A percentile compares a stretch with the other conserved stretches of the same genome.
These are phyloP conservation scores for Aspergillus sp. DNA, from an alignment of 2,329 filamentous ascomycete genomes.

Conservation along the genomic window DNA sequence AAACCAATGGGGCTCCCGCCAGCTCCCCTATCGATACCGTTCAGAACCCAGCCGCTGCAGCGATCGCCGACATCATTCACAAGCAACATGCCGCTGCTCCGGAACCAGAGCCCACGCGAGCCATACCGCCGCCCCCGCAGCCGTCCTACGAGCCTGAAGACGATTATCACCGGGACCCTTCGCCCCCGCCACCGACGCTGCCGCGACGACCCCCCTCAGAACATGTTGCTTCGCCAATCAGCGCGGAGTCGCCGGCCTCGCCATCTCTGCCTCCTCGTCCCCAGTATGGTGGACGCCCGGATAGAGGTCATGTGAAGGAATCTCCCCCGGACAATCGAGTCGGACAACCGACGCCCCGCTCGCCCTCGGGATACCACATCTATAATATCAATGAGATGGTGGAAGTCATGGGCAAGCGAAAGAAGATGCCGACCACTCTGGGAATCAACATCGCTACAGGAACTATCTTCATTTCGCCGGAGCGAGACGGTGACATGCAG, in stretches of 20 bases:
- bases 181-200: conserved; percentile 55
- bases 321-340: conserved; percentile 58
- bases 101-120: conserved; percentile 28
- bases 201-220: conserved; percentile 63
- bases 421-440: conserved; percentile 96
- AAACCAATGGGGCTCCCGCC: conserved; percentile 23
- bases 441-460: conserved; percentile 91
- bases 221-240: conserved; percentile 55
- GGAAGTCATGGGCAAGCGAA: conserved; percentile 92
- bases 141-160: conserved; percentile 67
- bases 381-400: conserved; percentile 99
- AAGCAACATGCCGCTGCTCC: conserved; percentile 35
- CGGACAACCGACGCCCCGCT: conserved; percentile 51
- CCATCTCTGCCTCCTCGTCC: conserved; percentile 46
- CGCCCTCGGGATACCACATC: conserved; percentile 82
- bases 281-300: conserved; percentile 33
- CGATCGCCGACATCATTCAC: conserved; percentile 52
- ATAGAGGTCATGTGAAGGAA: conserved; percentile 43
- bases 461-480: conserved; percentile 85
- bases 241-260: conserved; percentile 58
- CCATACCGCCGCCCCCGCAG: conserved; percentile 34
- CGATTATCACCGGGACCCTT: conserved; percentile 47
- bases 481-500: conserved; percentile 78
- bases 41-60: conserved; percentile 56
- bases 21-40: conserved; percentile 44